phyloP scores from a whole-genome alignment of 192 early-diverging fungal species.

The Geranomyces variabilis region DNA sequence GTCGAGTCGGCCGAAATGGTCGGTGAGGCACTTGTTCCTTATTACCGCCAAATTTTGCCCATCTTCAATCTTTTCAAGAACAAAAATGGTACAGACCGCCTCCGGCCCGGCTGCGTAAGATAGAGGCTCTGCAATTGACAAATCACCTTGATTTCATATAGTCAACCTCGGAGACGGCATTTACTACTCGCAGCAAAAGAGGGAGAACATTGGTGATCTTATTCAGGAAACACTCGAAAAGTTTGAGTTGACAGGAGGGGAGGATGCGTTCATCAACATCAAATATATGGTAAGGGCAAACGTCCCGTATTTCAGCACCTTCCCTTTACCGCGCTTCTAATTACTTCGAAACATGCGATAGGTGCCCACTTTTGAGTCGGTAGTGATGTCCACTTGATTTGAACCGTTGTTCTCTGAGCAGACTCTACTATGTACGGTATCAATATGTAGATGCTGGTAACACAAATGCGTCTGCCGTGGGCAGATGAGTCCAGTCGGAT shows the following conservation, averaged over 20 bases:
- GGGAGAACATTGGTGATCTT: conserved; percentile 68
- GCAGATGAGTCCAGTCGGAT: no score
- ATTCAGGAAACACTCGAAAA: conserved; percentile 69
- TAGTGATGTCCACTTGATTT: no score
- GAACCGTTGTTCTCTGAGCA: no score
- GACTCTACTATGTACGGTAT: no score
- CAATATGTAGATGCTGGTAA: no score
- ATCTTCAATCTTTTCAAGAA: conserved; percentile 70
- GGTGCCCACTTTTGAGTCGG: no score
- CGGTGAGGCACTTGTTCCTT: conserved; percentile 65
- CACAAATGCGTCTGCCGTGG: no score
- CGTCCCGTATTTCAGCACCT: no score
- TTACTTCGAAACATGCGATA: no score
- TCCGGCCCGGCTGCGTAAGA: not conserved
- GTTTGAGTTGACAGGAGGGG: conserved; percentile 66
- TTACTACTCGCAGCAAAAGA: conserved; percentile 69
- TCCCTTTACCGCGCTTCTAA: no score
- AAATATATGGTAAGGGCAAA: conserved; percentile 59
- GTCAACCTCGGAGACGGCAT: conserved; percentile 68
- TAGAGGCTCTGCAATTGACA: not conserved
- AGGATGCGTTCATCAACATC: conserved; percentile 73
- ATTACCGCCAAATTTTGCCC: conserved; percentile 66
- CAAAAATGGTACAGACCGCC: conserved; percentile 53
- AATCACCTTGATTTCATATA: conserved; percentile 15
- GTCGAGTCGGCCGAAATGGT: conserved; percentile 70